Conservation (phyloP, 1,139 yeast genomes). For the Lodderomyces margitis region DNA sequence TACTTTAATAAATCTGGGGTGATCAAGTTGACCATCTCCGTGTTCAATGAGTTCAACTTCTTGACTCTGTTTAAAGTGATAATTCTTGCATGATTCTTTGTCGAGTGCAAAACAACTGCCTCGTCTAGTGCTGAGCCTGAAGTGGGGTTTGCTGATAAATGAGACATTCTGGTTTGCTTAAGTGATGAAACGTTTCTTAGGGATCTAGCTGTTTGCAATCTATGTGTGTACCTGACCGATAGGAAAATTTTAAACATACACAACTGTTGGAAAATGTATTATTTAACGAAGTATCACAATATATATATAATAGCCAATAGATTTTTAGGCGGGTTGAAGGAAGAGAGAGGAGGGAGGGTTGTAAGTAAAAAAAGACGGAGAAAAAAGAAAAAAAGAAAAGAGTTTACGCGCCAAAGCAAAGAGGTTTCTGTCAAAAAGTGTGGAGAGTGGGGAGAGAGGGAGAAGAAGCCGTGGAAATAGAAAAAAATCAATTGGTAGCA, state of each 20-base stretch:
- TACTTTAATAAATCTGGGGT: constrained; percentile 76
- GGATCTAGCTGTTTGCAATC: not conserved
- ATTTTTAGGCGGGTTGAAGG: constrained; percentile 1
- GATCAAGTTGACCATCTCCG: constrained; percentile 74
- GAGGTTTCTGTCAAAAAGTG: not conserved
- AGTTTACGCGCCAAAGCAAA: not conserved
- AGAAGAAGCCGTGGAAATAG: not conserved
- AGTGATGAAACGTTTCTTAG: not conserved
- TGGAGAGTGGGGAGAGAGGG: not conserved
- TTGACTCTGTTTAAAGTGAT: constrained; percentile 75
- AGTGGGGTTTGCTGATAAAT: constrained; percentile 9
- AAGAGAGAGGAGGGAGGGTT: not conserved
- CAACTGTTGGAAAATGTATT: too few relatives aligned
- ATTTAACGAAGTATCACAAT: too few relatives aligned
- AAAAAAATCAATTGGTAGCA: too few relatives aligned
- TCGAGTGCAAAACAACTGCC: constrained; percentile 59
- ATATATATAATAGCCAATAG: not conserved
- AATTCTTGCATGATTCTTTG: constrained; percentile 67
- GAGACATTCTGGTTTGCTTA: constrained; percentile 4
- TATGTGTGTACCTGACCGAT: not conserved
- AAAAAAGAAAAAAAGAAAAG: not conserved
- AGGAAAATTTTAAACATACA: not conserved
- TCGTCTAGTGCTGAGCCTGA: constrained; percentile 26
- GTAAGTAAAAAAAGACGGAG: not conserved
- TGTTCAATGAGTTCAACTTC: constrained; percentile 82